Percentiles rank a stretch among this genome's conserved stretches.
Conservation (phyloP, 805 yeast genomes). For the Metschnikowia sp. region DNA sequence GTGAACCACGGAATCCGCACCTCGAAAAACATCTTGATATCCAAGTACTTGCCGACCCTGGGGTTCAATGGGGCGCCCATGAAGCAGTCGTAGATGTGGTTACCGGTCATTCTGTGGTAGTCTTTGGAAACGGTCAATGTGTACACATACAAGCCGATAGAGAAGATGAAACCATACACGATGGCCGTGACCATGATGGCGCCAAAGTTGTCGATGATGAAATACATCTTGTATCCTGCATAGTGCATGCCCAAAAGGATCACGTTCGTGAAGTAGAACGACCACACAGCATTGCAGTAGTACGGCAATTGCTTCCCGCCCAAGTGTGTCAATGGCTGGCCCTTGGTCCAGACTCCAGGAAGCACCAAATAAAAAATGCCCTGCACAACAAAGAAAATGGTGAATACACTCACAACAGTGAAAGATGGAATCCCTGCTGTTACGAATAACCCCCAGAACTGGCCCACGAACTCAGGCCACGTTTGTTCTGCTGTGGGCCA, state of each 20-base stretch:
- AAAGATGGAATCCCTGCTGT: constrained; percentile 57
- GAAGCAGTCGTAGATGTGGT: constrained; percentile 83
- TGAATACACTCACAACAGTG: constrained; percentile 67
- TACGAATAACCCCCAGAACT: constrained; percentile 38
- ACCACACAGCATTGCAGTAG: constrained; percentile 86
- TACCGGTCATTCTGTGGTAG: constrained; percentile 89
- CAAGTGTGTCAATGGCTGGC: constrained; percentile 85
- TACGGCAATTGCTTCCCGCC: constrained; percentile 81
- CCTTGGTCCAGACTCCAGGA: constrained; percentile 94
- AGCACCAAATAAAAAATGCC: constrained; percentile 71
- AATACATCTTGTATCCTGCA: constrained; percentile 72
- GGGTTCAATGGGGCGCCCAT: constrained; percentile 99
- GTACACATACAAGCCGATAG: constrained; percentile 67
- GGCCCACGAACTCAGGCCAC: constrained; percentile 45
- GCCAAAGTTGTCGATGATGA: constrained; percentile 78
- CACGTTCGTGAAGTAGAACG: constrained; percentile 68
- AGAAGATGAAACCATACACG: constrained; percentile 65
- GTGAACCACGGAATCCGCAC: constrained; percentile 97
- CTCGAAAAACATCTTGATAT: constrained; percentile 95
- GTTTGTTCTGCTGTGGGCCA: constrained; percentile 58
- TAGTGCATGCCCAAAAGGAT: constrained; percentile 63
- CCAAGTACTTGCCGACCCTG: constrained; percentile 80
- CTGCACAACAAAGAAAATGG: constrained; percentile 67
- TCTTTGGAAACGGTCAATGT: constrained; percentile 65
- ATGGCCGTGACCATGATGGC: constrained; percentile 93